These are phyloP conservation scores for Saccharata proteae DNA, from an alignment of 2,329 filamentous ascomycete genomes.

Conservation along the genomic window DNA sequence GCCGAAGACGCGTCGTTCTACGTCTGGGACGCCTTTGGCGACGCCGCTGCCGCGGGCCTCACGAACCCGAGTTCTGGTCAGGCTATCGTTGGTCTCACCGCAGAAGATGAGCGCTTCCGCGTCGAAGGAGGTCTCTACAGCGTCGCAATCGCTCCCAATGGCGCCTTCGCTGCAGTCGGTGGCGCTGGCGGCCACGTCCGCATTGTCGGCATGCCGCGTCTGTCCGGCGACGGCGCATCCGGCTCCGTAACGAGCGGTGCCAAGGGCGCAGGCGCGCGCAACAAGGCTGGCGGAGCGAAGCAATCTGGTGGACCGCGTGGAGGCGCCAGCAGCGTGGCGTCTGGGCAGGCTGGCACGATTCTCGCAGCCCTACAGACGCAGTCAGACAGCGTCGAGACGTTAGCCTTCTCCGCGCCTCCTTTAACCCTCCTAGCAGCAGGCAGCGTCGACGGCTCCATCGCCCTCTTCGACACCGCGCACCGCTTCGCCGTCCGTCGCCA, in stretches of 20 bases:
- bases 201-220: slow-evolving; percentile 69
- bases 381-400: slow-evolving; percentile 65
- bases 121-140: slow-evolving; percentile 88
- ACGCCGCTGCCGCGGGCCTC: slow-evolving; percentile 54
- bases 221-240: slow-evolving; percentile 19
- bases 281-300: slow-evolving; percentile 35
- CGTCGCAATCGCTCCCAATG: slow-evolving; percentile 68
- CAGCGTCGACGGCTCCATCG: slow-evolving; percentile 58
- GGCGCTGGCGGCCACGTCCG: slow-evolving; percentile 79
- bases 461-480: slow-evolving; percentile 74
- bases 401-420: slow-evolving; percentile 50
- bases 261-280: slow-evolving; percentile 34
- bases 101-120: slow-evolving; percentile 75
- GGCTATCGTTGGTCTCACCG: slow-evolving; percentile 64
- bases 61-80: slow-evolving; percentile 42
- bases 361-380: slow-evolving; percentile 76
- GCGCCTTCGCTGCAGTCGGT: slow-evolving; percentile 70
- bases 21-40: slow-evolving; percentile 85
- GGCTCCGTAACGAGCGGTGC: slow-evolving; percentile 24
- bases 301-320: slow-evolving; percentile 26
- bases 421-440: slow-evolving; percentile 50
- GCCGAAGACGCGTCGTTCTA: slow-evolving; percentile 80
- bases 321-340: slow-evolving; percentile 18
- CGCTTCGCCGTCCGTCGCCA: slow-evolving; percentile 77
- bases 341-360: slow-evolving; percentile 54